These are phyloP conservation scores for Arabidopsis arenosa DNA, from an alignment of 345 rosid species.

Conservation along the genomic window DNA sequence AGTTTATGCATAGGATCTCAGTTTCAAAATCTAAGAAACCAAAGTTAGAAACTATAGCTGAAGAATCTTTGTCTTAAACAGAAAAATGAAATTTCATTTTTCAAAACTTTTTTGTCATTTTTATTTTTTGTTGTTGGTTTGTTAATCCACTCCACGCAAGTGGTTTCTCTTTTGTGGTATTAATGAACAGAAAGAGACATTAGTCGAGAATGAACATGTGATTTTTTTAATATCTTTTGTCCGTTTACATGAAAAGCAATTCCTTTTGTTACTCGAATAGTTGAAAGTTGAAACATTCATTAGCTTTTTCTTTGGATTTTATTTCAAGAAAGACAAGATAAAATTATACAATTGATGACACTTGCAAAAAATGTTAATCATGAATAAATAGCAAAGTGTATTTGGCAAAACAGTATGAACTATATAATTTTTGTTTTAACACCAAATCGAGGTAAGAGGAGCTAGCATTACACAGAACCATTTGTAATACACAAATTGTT, in stretches of 20 bases:
- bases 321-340: neutral
- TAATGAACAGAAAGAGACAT: slow-evolving; percentile 42
- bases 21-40: slow-evolving; percentile 82
- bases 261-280: neutral
- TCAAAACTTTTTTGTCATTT: neutral
- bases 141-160: slow-evolving; percentile 8
- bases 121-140: neutral
- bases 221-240: neutral
- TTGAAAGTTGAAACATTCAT: neutral
- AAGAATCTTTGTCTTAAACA: slow-evolving; percentile 52
- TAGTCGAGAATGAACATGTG: slow-evolving; percentile 32
- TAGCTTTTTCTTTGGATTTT: neutral
- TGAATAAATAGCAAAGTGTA: neutral
- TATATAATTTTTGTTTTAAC: too few relatives aligned
- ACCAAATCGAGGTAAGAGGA: too few relatives aligned
- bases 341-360: neutral
- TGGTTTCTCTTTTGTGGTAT: slow-evolving; percentile 40
- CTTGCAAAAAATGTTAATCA: neutral
- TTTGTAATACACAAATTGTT: too few relatives aligned
- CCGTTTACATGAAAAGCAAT: neutral
- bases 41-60: slow-evolving; percentile 71
- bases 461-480: too few relatives aligned
- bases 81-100: slow-evolving; percentile 1
- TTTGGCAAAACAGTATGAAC: neutral
- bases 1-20: slow-evolving; percentile 64